Conservation (phyloP, 805 yeast genomes). For the Martiniozyma abietophila region DNA sequence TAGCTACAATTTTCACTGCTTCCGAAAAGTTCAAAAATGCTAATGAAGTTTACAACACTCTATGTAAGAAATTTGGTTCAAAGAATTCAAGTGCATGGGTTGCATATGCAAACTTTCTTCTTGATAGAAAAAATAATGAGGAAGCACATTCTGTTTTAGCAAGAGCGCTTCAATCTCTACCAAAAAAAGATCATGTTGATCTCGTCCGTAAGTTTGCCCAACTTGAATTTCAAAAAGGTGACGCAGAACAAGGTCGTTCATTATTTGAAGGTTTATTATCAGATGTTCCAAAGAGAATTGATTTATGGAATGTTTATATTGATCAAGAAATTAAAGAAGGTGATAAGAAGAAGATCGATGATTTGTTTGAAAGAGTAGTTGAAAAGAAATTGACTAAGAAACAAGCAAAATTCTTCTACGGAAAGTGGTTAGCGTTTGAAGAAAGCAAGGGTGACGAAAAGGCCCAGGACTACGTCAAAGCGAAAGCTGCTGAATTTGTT, state of each 20-base stretch:
- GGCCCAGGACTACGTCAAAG: constrained; percentile 75
- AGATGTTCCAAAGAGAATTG: constrained; percentile 86
- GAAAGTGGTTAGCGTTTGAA: constrained; percentile 82
- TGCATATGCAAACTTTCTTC: constrained; percentile 64
- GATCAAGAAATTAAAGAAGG: constrained; percentile 81
- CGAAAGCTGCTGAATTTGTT: constrained; percentile 73
- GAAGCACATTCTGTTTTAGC: constrained; percentile 69
- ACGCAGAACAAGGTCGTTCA: constrained; percentile 89
- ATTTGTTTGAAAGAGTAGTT: constrained; percentile 73
- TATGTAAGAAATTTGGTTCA: constrained; percentile 73
- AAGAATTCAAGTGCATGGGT: constrained; percentile 69
- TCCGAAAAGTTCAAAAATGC: constrained; percentile 69
- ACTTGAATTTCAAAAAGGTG: constrained; percentile 80
- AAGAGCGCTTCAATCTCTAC: constrained; percentile 59
- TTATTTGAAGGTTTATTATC: constrained; percentile 85
- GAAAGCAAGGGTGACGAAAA: constrained; percentile 58
- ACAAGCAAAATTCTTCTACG: constrained; percentile 91
- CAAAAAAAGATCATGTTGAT: constrained; percentile 67
- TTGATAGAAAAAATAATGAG: constrained; percentile 47
- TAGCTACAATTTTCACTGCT: constrained; percentile 64
- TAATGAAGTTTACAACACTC: constrained; percentile 51
- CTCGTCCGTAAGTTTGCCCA: constrained; percentile 84
- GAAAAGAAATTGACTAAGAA: constrained; percentile 62
- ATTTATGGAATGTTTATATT: constrained; percentile 89
- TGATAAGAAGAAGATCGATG: constrained; percentile 61